phyloP scores from a whole-genome alignment of 768 basidiomycete genomes.

The Cantharellus anzutake region DNA sequence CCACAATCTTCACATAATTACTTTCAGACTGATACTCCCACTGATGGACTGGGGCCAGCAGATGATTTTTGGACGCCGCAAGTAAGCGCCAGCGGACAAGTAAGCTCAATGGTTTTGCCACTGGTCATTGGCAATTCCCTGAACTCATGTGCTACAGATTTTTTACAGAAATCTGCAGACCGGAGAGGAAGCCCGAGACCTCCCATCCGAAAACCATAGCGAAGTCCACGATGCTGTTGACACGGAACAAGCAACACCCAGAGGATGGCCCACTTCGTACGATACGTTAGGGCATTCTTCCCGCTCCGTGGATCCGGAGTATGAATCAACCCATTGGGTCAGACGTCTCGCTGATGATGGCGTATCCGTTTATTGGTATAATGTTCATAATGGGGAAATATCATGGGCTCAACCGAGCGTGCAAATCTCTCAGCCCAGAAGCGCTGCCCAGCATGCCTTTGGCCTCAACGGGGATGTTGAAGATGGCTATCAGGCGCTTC shows the following conservation, averaged over 20 bases:
- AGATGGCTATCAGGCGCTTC: neutral
- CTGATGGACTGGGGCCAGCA: neutral
- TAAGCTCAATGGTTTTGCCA: constrained; percentile 14
- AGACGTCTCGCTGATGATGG: constrained; percentile 68
- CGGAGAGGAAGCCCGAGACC: constrained; percentile 14
- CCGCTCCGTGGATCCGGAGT: neutral
- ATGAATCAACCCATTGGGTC: constrained; percentile 59
- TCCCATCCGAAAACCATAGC: constrained; percentile 1
- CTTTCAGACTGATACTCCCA: neutral
- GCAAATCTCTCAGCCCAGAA: neutral
- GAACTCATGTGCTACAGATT: constrained; percentile 34
- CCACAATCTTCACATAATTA: too few relatives aligned
- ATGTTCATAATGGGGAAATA: constrained; percentile 45
- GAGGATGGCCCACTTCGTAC: neutral
- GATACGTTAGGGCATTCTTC: neutral
- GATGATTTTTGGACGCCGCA: constrained; percentile 83
- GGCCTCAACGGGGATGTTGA: neutral
- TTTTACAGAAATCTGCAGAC: constrained; percentile 74
- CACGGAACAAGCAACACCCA: neutral
- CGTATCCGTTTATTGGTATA: constrained; percentile 58
- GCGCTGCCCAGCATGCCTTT: neutral
- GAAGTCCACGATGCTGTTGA: neutral
- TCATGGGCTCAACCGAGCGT: constrained; percentile 43
- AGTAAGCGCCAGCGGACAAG: constrained; percentile 68
- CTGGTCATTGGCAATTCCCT: neutral